Conservation (phyloP, 2,329 filamentous ascomycete genomes). For the Claviceps pazoutovae region DNA sequence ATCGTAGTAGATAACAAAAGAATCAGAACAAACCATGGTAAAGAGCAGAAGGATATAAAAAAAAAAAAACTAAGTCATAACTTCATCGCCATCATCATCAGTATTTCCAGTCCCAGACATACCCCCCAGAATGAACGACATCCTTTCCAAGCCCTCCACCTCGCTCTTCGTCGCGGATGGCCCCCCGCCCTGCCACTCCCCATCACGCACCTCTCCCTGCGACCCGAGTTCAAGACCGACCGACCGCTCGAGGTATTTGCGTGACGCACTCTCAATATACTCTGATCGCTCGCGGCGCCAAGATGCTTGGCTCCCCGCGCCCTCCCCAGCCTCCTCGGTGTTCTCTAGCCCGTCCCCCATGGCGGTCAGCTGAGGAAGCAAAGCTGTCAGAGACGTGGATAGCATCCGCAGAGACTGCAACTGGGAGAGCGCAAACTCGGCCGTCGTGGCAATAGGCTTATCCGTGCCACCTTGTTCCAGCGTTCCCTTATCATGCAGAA, state of each 20-base stretch:
- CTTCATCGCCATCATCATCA: neutral
- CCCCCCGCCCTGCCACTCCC: slow-evolving; percentile 47
- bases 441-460: slow-evolving; percentile 52
- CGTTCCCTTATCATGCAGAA: slow-evolving; percentile 39
- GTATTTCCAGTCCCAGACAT: slow-evolving; percentile 1
- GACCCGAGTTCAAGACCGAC: slow-evolving; percentile 51
- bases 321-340: neutral
- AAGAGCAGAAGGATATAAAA: neutral
- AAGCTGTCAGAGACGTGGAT: slow-evolving; percentile 41
- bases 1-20: no score
- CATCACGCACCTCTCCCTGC: slow-evolving; percentile 48
- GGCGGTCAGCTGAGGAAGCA: slow-evolving; percentile 47
- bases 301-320: slow-evolving; percentile 17
- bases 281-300: slow-evolving; percentile 59
- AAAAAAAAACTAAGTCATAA: slow-evolving; percentile 8
- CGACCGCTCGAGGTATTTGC: slow-evolving; percentile 58
- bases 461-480: slow-evolving; percentile 36
- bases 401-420: slow-evolving; percentile 64
- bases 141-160: slow-evolving; percentile 41
- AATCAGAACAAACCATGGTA: no score
- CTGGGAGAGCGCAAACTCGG: slow-evolving; percentile 69
- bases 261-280: slow-evolving; percentile 72
- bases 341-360: neutral
- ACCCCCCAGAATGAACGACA: slow-evolving; percentile 31
- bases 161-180: slow-evolving; percentile 35